Evolutionary conservation across 345 rosid genomes (phyloP).

Genomic region (Dimocarpus longan): DNA sequence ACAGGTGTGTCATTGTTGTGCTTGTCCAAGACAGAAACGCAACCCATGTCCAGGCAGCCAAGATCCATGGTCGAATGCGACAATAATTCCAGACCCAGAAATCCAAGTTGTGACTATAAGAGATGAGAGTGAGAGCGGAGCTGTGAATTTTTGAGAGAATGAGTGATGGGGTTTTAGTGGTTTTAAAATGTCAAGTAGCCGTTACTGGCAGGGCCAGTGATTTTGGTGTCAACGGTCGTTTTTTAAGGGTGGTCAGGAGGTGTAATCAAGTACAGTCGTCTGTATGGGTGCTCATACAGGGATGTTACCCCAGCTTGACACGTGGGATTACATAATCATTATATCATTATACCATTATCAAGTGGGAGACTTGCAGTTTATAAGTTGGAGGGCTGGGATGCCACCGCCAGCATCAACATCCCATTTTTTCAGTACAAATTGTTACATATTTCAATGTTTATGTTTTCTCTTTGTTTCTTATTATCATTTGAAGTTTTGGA

Average conservation of each 20-base stretch:
- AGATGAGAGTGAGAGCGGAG: not conserved
- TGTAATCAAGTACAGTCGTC: not conserved
- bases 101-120: not conserved
- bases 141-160: not conserved
- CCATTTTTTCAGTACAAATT: too few relatives aligned
- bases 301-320: not conserved
- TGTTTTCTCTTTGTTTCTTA: too few relatives aligned
- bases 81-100: constrained; percentile 1
- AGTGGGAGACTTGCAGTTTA: too few relatives aligned
- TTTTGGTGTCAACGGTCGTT: constrained; percentile 27
- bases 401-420: too few relatives aligned
- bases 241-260: not conserved
- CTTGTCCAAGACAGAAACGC: constrained; percentile 48
- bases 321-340: not conserved
- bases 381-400: too few relatives aligned
- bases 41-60: constrained; percentile 72
- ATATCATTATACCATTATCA: too few relatives aligned
- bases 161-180: not conserved
- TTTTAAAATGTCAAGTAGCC: constrained; percentile 32
- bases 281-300: not conserved
- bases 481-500: too few relatives aligned
- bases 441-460: too few relatives aligned
- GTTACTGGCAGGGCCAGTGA: constrained; percentile 19
- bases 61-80: constrained; percentile 48
- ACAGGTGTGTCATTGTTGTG: constrained; percentile 19